phyloP scores from a whole-genome alignment of 2,329 filamentous ascomycete species.

The Clarireedia homoeocarpa region DNA sequence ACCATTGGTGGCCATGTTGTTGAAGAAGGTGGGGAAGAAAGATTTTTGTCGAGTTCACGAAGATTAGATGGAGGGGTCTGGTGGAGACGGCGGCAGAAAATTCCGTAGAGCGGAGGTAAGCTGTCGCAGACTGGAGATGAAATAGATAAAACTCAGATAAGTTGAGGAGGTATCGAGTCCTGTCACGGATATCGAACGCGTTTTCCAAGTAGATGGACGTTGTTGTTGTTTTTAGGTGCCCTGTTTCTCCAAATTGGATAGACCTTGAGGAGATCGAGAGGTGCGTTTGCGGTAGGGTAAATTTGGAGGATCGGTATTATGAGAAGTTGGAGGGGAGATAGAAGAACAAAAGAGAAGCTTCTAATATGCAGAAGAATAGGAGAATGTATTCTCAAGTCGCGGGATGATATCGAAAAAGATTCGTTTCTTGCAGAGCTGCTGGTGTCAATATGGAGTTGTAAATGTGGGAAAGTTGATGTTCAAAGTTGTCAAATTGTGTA shows the following conservation, averaged over 20 bases:
- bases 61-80: constrained; percentile 11
- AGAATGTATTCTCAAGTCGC: background rate
- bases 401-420: background rate
- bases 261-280: background rate
- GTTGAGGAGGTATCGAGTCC: constrained; percentile 17
- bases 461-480: too few relatives aligned
- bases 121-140: constrained; percentile 12
- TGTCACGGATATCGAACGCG: constrained; percentile 26
- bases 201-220: constrained; percentile 11
- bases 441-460: background rate
- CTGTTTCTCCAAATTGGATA: background rate
- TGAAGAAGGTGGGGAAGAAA: constrained; percentile 15
- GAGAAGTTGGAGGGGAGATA: constrained; percentile 10
- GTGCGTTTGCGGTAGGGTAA: background rate
- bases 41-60: constrained; percentile 18
- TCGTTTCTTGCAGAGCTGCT: constrained; percentile 1
- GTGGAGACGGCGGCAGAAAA: background rate
- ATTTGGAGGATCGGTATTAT: background rate
- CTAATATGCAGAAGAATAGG: background rate
- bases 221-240: background rate
- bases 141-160: background rate
- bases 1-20: constrained; percentile 30
- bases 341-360: constrained; percentile 13
- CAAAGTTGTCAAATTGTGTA: too few relatives aligned
- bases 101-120: constrained; percentile 2